phyloP scores from a whole-genome alignment of 306 rosid species.

The Cicer yamashitae region DNA sequence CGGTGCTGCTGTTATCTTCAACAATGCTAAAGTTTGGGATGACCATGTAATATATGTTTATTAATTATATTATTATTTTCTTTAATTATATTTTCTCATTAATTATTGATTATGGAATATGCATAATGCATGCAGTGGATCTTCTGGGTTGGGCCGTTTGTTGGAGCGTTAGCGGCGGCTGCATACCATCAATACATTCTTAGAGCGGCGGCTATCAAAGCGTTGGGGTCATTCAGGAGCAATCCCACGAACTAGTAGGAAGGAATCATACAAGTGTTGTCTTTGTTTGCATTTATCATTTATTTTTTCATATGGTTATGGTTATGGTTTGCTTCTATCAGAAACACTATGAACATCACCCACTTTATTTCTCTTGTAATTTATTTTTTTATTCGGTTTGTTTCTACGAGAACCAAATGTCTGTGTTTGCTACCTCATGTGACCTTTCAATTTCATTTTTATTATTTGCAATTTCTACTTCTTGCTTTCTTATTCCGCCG shows the following conservation, averaged over 20 bases:
- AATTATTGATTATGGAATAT: too few relatives aligned
- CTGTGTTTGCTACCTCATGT: too few relatives aligned
- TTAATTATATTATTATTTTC: not conserved
- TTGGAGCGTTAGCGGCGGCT: conserved; percentile 84
- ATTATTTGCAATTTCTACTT: too few relatives aligned
- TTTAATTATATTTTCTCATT: not conserved
- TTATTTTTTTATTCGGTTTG: too few relatives aligned
- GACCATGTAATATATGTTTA: conserved; percentile 57
- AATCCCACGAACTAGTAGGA: conserved; percentile 61
- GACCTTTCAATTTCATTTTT: too few relatives aligned
- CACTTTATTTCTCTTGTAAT: too few relatives aligned
- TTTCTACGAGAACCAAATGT: too few relatives aligned
- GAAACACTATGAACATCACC: too few relatives aligned
- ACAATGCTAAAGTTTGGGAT: conserved; percentile 62
- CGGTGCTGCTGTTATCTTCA: conserved; percentile 81
- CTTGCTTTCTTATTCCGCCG: too few relatives aligned
- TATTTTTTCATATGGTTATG: too few relatives aligned
- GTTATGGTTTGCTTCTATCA: too few relatives aligned
- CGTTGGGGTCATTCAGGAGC: conserved; percentile 88
- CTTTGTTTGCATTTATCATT: too few relatives aligned
- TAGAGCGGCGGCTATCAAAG: conserved; percentile 82
- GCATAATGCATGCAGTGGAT: conserved; percentile 62
- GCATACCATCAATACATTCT: conserved; percentile 88
- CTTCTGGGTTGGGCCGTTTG: conserved; percentile 88
- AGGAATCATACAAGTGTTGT: not conserved